Evolutionary conservation across 768 basidiomycete species (phyloP).

Genomic region (Termitomyces sp.): DNA sequence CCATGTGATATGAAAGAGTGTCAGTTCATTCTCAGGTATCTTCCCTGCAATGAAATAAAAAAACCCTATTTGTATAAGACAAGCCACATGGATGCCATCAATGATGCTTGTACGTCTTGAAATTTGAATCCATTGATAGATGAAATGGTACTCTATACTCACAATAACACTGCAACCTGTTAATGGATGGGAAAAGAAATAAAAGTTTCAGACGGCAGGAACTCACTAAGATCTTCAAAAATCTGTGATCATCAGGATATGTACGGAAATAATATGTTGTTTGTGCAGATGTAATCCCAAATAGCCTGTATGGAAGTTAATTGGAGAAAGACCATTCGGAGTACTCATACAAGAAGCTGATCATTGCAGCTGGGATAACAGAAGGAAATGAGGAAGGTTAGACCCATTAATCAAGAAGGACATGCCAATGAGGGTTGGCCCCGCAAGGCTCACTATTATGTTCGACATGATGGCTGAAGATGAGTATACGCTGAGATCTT

Average conservation of each 20-base stretch:
- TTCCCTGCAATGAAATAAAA: background rate
- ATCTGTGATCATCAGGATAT: background rate
- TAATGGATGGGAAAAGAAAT: background rate
- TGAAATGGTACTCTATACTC: background rate
- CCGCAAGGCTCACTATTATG: background rate
- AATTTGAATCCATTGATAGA: background rate
- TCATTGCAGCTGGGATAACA: background rate
- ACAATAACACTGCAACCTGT: background rate
- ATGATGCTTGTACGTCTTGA: background rate
- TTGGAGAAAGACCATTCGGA: background rate
- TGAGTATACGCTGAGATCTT: background rate
- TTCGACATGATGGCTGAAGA: background rate
- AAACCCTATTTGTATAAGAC: background rate
- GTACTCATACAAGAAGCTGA: background rate
- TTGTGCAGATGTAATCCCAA: background rate
- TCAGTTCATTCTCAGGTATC: background rate
- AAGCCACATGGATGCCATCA: background rate
- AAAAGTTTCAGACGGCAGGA: background rate
- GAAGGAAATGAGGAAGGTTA: background rate
- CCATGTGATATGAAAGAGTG: background rate
- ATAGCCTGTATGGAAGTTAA: background rate
- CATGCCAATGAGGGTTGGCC: background rate
- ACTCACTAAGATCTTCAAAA: background rate
- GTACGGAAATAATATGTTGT: background rate
- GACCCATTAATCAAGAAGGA: background rate